A percentile compares a stretch with the other conserved stretches of the same genome.
These are phyloP conservation scores for Dujonia santamariae DNA, from an alignment of 1,139 yeast species.

Conservation along the genomic window DNA sequence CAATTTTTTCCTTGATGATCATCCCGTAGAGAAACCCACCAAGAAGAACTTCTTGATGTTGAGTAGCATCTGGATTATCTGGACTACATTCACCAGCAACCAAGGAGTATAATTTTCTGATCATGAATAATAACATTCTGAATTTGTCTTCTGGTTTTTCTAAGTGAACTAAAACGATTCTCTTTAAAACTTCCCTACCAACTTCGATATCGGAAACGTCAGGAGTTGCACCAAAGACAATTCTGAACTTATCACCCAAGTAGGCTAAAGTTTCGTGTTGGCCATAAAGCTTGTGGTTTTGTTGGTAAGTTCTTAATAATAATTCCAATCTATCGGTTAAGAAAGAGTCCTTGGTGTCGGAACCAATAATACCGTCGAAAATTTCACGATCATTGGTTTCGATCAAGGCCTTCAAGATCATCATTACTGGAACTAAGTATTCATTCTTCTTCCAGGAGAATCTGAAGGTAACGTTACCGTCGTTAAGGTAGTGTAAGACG, in stretches of 20 bases:
- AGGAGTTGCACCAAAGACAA: constrained; percentile 85
- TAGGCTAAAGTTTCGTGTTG: constrained; percentile 88
- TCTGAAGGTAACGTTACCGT: constrained; percentile 94
- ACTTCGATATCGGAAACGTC: constrained; percentile 88
- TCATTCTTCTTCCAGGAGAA: constrained; percentile 98
- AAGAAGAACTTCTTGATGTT: constrained; percentile 92
- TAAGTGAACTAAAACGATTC: constrained; percentile 89
- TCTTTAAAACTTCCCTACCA: constrained; percentile 76
- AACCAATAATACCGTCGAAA: constrained; percentile 92
- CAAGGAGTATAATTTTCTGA: constrained; percentile 87
- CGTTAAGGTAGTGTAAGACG: constrained; percentile 89
- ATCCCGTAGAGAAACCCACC: constrained; percentile 97
- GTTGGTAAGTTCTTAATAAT: constrained; percentile 81
- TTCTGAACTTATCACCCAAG: constrained; percentile 92
- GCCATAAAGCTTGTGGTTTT: constrained; percentile 64
- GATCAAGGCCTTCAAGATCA: constrained; percentile 85
- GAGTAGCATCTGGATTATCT: constrained; percentile 99
- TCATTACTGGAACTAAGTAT: constrained; percentile 86
- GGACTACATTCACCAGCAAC: constrained; percentile 97
- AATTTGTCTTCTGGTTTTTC: constrained; percentile 73
- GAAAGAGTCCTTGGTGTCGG: constrained; percentile 84
- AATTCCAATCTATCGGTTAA: constrained; percentile 97
- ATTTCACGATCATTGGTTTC: constrained; percentile 94
- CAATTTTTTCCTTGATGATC: constrained; percentile 94
- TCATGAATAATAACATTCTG: constrained; percentile 85